Evolutionary conservation across 2,329 filamentous ascomycete species (phyloP), one percentile per base, ranked within the genome.

Genomic region (Aureobasidium leucospermi): DNA sequence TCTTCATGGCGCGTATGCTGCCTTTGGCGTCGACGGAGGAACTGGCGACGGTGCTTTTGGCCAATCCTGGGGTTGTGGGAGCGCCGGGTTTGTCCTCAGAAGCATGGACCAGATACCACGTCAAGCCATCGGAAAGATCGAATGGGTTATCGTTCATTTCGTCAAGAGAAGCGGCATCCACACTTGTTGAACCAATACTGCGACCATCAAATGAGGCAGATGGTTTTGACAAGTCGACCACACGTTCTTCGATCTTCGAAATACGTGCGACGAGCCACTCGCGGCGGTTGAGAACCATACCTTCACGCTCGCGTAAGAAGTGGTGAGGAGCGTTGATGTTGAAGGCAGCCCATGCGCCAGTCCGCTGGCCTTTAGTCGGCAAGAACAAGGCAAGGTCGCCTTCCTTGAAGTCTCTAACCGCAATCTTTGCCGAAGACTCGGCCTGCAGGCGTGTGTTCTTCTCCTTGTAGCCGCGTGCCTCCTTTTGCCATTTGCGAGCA

Each of bases 201-300:
- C 60, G 42, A 65, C 69, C 61, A 72, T 74, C 57, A 65, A 68
- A 51, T 67, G 67, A 69, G 59, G 73, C 60, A 61, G 75, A 71
- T 65, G 53, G 49, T 74, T 89, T 91, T 15, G 89, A 94, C 6
- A 97, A 78, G 71, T 99, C 92, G 0, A 99, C 94, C 3, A 97
- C 87, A 3, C 91, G 88, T 71, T 96, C 90, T 75, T 97, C 90
- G 23, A 97, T 85, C 64, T 90, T 90, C 11, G 86, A 86, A 61
- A 99, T 97, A 15, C 94, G 86, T 8, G 94, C 94, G 7, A 99
- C 86, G n/a, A 99, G 84, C 91, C 94, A 99, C 70, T 99, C 94
- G 38, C 93, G 84, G 49, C 85, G 86, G 32, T 87, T 85, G 6
- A 99, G 78, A 62, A 90, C 87, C 73, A 99, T 95, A 1, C 81